phyloP scores from a whole-genome alignment of 2,329 filamentous ascomycete genomes.

The Alternaria sp. region DNA sequence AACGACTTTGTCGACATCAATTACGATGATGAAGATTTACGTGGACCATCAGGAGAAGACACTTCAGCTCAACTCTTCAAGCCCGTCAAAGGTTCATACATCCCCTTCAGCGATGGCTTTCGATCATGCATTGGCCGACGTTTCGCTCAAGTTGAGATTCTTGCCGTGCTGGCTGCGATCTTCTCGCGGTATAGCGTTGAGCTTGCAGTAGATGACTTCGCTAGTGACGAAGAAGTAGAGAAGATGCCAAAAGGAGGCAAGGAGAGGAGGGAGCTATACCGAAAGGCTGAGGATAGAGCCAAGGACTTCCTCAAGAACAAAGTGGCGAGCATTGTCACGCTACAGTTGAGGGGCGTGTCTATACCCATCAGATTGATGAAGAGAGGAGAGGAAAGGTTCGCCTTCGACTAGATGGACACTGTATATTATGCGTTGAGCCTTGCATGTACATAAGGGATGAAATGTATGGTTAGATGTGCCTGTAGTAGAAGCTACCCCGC shows the following conservation, averaged over 20 bases:
- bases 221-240: constrained; percentile 54
- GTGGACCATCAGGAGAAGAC: constrained; percentile 68
- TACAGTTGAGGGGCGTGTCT: constrained; percentile 70
- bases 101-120: constrained; percentile 66
- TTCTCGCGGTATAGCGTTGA: constrained; percentile 72
- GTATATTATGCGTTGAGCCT: background rate
- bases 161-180: constrained; percentile 62
- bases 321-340: constrained; percentile 71
- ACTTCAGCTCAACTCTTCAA: constrained; percentile 68
- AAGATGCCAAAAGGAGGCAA: constrained; percentile 53
- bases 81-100: constrained; percentile 60
- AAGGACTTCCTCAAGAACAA: constrained; percentile 62
- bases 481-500: constrained; percentile 27
- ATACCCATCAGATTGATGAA: constrained; percentile 75
- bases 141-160: constrained; percentile 66
- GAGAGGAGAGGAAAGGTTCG: constrained; percentile 75
- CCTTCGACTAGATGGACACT: constrained; percentile 32
- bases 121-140: constrained; percentile 64
- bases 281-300: constrained; percentile 66
- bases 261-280: constrained; percentile 66
- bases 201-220: constrained; percentile 66
- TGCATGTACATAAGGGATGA: background rate
- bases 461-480: background rate
- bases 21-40: constrained; percentile 63
- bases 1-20: constrained; percentile 49